Base-by-base conservation (phyloP, 2,329 filamentous ascomycete genomes). In the Torrubiella hemipterigena region DNA sequence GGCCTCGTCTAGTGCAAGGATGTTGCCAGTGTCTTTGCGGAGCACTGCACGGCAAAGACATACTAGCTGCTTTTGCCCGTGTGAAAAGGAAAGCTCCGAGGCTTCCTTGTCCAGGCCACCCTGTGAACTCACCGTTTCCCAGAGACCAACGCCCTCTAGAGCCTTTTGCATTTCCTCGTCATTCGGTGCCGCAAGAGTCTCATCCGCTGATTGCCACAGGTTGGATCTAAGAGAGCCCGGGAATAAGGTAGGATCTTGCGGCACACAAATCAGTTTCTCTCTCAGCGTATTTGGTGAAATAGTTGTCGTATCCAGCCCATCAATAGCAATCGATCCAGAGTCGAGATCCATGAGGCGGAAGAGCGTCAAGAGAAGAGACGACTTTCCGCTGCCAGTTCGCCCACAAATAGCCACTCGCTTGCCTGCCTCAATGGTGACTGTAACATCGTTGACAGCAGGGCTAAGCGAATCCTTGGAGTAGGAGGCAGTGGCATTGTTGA, bases 171-270 rank as follows among this genome's bases (percentile, higher is more conserved):
- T 59, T 4, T 49, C 48, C 7, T 56, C 52, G 29, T 68, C 58
- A 3, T 50, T 49, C 23, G 48, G 47, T 7, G 40, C 36, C 1
- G 42, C 37, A 3, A 45, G 42, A 0, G 66, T 64, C 35, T 69
- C 65, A 2, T 16, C 11, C 19, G 12, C 17, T 12, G 13, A 19
- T 25, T 26, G 30, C 11, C n/a, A 13, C 12, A 67, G 46, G 28
- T 73, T 74, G 2, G 52, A 46, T 0, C 64, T 58, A 3, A 74
- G 47, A 0, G 49, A 63, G 3, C 63, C 66, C 1, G 56, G 56
- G 4, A 72, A 46, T n/a, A 68, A 56, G 37, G 69, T 60, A 0
- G 64, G 54, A 27, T 72, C 67, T 47, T 73, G 69, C 0, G 69
- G 59, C 1, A 71, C 45, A 1, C 55, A 55, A 18, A 61, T 58